Evolutionary conservation across 257 asterid genomes (phyloP), one percentile per base, ranked within the genome.

Genomic region (Fraxinus americana): DNA sequence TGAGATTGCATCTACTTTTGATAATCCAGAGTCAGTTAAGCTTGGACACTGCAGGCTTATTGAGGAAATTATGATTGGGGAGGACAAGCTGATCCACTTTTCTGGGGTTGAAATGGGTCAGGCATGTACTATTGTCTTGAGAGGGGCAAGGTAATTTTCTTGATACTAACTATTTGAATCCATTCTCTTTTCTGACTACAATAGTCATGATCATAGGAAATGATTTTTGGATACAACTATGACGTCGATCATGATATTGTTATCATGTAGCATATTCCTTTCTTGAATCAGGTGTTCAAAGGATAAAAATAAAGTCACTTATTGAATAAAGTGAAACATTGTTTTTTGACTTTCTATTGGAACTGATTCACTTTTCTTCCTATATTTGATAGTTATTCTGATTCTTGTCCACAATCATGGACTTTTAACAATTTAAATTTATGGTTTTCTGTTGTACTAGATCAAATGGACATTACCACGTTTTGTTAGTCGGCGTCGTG

Each of bases 41-140:
- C 96, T 95, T 71, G 99, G 99, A 54, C 94, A 89, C 54, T 96
- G 99, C 87, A 91, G 91, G 67, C 94, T 91, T 61, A 93, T 95
- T 39, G 99, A 95, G 83, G 98, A 96, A 86, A 93, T 96, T 76
- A 93, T 96, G 99, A 96, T 96, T 85, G 99, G 99, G 2, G 99
- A 96, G 89, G 99, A 96, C 87, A 93, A 85, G 87, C 72, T 96
- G 85, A 96, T 96, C 83, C 97, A 96, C 85, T 96, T 96, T 82
- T 96, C 98, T 70, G 99, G 99, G 21, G 97, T 95, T 83, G 98
- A 82, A 78, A 83, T 95, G 98, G 99, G 99, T 35, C 97, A 93
- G 85, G 99, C 99, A 48, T 95, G 99, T 76, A 95, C 98, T 4
- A 93, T 95, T 39, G 99, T 95, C 43, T 80, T 93, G 82, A 86